Conservation (phyloP, 106 monocot genomes). For the Phalaenopsis equestris region DNA sequence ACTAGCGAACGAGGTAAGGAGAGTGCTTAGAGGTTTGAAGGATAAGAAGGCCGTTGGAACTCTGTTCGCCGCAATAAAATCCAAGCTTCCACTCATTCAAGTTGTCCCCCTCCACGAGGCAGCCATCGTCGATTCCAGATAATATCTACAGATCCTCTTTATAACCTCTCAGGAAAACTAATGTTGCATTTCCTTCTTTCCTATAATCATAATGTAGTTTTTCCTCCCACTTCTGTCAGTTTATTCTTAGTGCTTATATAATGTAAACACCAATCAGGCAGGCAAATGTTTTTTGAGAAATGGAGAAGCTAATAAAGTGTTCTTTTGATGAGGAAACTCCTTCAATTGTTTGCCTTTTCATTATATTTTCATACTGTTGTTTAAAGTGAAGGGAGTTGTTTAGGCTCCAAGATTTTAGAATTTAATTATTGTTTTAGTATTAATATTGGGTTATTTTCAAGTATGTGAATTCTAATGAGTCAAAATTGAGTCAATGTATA, state of each 20-base stretch:
- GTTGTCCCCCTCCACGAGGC: conserved; percentile 34
- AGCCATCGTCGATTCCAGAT: conserved; percentile 18
- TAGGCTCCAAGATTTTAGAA: too few species aligned
- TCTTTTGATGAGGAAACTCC: too few species aligned
- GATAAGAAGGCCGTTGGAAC: conserved; percentile 28
- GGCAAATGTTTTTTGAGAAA: not conserved
- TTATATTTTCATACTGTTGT: too few species aligned
- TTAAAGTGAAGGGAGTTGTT: too few species aligned
- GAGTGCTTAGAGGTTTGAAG: conserved; percentile 54
- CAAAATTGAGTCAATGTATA: too few species aligned
- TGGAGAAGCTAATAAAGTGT: not conserved
- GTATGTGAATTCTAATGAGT: too few species aligned
- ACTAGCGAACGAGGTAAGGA: conserved; percentile 86
- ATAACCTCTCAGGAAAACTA: not conserved
- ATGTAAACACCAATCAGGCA: not conserved
- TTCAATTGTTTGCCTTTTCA: too few species aligned
- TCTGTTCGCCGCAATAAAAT: conserved; percentile 4
- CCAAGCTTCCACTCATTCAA: conserved; percentile 18
- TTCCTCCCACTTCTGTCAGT: not conserved
- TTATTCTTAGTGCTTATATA: not conserved
- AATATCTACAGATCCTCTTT: not conserved
- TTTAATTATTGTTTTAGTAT: too few species aligned
- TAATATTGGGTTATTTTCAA: too few species aligned
- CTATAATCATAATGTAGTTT: not conserved
- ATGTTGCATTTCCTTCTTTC: not conserved